Percentiles rank a stretch among this genome's conserved stretches.
Conservation (phyloP, 305 asterid species). For the Rubia tinctorum region DNA sequence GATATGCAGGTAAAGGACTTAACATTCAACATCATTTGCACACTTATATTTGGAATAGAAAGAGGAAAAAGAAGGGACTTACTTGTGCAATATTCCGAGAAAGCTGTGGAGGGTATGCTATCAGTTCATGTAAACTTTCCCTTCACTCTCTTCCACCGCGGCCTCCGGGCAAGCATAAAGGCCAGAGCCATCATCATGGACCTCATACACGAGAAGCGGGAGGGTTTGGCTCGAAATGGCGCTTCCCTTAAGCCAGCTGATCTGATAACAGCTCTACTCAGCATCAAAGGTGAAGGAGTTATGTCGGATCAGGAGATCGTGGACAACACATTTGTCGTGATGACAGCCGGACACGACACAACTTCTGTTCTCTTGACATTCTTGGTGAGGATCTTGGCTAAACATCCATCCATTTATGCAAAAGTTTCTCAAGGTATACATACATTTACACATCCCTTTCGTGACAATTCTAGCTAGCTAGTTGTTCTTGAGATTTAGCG, state of each 20-base stretch:
- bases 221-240: not conserved
- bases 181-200: conserved; percentile 19
- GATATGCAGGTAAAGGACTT: conserved; percentile 21
- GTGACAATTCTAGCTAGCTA: too few species aligned
- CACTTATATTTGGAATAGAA: conserved; percentile 29
- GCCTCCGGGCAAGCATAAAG: conserved; percentile 27
- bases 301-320: conserved; percentile 25
- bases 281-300: not conserved
- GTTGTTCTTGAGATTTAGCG: not conserved
- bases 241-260: not conserved
- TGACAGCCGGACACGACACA: too few species aligned
- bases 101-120: conserved; percentile 18
- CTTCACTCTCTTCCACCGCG: conserved; percentile 23
- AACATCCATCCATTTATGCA: not conserved
- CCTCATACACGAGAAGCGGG: conserved; percentile 11
- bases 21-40: conserved; percentile 29
- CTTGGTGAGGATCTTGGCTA: too few species aligned
- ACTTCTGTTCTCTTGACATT: too few species aligned
- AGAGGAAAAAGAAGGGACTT: conserved; percentile 7
- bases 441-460: not conserved
- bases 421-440: conserved; percentile 7
- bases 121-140: conserved; percentile 28
- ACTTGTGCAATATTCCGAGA: conserved; percentile 16
- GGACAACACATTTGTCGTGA: too few species aligned
- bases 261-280: conserved; percentile 1